phyloP scores from a whole-genome alignment of 768 basidiomycete genomes.

The Galerina marginata region DNA sequence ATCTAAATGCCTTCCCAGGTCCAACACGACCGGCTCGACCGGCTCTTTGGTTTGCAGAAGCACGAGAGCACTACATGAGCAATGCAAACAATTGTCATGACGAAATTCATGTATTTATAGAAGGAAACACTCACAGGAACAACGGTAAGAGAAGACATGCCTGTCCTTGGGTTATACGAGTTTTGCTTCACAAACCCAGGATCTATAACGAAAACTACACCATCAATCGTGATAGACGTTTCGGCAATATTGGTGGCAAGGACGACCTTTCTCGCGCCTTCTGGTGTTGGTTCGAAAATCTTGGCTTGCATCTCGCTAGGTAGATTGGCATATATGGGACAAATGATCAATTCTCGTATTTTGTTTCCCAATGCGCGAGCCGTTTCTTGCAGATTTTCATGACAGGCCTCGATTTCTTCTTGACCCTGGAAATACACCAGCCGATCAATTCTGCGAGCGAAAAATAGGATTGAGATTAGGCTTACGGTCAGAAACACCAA shows the following conservation, averaged over 20 bases:
- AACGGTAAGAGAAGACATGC: conserved; percentile 96
- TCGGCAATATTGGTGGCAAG: conserved; percentile 99
- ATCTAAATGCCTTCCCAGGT: conserved; percentile 96
- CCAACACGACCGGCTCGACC: conserved; percentile 98
- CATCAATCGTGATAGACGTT: conserved; percentile 98
- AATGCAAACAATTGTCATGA: neutral
- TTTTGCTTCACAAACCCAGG: conserved; percentile 99
- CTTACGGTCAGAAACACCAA: conserved; percentile 94
- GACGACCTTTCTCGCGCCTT: conserved; percentile 95
- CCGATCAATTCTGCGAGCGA: conserved; percentile 10
- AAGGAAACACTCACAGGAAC: conserved; percentile 73
- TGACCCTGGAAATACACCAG: conserved; percentile 69
- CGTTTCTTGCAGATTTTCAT: conserved; percentile 96
- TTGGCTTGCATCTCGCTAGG: conserved; percentile 99
- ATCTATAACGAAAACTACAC: conserved; percentile 99
- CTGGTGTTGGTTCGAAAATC: conserved; percentile 98
- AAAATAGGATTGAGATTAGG: conserved; percentile 11
- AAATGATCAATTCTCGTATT: conserved; percentile 91
- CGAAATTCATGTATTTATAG: neutral
- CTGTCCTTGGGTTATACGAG: conserved; percentile 96
- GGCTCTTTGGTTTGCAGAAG: conserved; percentile 96
- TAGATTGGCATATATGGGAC: conserved; percentile 98
- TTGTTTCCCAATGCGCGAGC: conserved; percentile 95
- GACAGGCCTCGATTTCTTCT: conserved; percentile 98
- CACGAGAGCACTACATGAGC: conserved; percentile 80